Base-by-base conservation (phyloP, 2,329 filamentous ascomycete genomes). In the Paraphaeosphaeria minitans region DNA sequence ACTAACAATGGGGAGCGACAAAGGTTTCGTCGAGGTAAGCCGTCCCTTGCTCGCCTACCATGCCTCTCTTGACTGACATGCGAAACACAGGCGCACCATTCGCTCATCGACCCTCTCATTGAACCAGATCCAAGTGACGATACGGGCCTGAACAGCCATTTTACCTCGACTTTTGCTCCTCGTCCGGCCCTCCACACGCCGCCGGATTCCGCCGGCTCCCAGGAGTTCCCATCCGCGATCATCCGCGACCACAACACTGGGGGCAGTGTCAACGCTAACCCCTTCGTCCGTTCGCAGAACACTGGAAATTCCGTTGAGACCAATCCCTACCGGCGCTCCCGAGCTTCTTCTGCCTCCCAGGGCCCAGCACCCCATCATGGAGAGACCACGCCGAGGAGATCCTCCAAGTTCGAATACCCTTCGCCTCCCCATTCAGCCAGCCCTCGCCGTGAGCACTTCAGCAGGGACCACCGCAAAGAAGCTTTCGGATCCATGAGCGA, bases 91-190 rank as follows among this genome's bases (percentile, higher is more conserved):
- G 87, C 88, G 45, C 80, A 83, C 54, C 83, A 85, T 68, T 87
- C 89, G 70, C 80, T 92, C 46, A 84, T 92, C 64, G 87, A 90
- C 66, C 90, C 89, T 63, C 79, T 92, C 61, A 87, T 82, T 66
- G 88, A 83, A 22, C 87, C 87, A 10, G 87, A 90, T 61, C 89
- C 89, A 14, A 85, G 82, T 60, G 84, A 89, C 61, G 86, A 90
- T 71, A 89, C 86, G 49, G 87, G 89, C 47, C 84, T 84, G n/a
- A 85, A 85, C 58, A 80, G 81, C 3, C 85, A 85, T 62, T 84
- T 87, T 68, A 75, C 78, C 56, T 79, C 78, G 49, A 81, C 80
- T 9, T 81, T 80, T 62, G 76, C 75, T 48, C 72, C 75, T 22
- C 63, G 75, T 56, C 62, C 69, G 52, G 57, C 61, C 55, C 55